These are phyloP conservation scores for Asparagopsis taxiformis DNA, from an alignment of 31 red algal species.

Conservation along the genomic window DNA sequence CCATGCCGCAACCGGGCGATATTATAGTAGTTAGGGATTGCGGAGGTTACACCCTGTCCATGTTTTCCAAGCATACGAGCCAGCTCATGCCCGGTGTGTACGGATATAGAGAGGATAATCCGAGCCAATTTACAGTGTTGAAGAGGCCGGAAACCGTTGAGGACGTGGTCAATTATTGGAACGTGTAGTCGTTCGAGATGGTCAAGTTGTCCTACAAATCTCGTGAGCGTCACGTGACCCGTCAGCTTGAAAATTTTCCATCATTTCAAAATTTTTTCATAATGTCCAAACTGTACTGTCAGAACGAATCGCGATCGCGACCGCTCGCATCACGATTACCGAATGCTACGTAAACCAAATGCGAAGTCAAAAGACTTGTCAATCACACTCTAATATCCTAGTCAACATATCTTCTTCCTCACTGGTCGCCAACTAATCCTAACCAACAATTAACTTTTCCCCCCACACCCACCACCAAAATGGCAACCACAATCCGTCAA, in stretches of 20 bases:
- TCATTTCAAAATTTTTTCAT: no score
- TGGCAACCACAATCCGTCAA: slow-evolving; percentile 57
- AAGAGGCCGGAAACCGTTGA: slow-evolving; percentile 58
- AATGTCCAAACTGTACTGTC: no score
- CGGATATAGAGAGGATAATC: slow-evolving; percentile 52
- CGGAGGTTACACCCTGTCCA: slow-evolving; percentile 71
- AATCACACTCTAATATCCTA: no score
- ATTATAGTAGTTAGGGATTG: slow-evolving; percentile 69
- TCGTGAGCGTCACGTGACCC: no score
- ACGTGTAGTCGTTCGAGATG: not conserved
- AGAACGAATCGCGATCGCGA: no score
- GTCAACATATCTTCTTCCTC: no score
- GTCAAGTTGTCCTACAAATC: not conserved
- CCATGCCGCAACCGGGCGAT: slow-evolving; percentile 47
- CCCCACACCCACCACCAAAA: not conserved
- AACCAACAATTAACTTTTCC: not conserved
- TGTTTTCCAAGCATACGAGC: slow-evolving; percentile 64
- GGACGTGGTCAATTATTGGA: slow-evolving; percentile 71
- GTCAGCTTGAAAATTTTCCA: no score
- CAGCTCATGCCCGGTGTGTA: slow-evolving; percentile 67
- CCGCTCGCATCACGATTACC: no score
- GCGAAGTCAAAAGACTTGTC: no score
- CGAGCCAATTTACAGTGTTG: slow-evolving; percentile 15
- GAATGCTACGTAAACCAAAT: no score
- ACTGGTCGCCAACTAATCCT: not conserved